A percentile compares a stretch with the other conserved stretches of the same genome.
Evolutionary conservation across 129 eudicot species (phyloP).

Genomic region (Helianthus tuberosus): DNA sequence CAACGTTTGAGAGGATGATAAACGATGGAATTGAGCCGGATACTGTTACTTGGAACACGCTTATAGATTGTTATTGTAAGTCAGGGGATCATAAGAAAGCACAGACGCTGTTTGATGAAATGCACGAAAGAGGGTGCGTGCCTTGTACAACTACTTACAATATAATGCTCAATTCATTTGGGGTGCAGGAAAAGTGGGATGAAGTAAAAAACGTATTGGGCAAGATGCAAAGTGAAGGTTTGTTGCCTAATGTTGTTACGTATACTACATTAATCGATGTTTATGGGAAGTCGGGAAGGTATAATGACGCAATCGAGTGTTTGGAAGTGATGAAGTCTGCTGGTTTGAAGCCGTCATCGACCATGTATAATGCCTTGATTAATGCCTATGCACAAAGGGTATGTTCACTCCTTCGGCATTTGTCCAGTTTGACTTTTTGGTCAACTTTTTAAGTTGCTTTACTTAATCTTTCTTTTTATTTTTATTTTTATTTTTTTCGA

Average conservation of each 20-base stretch:
- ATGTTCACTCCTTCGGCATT: conserved; percentile 12
- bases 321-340: conserved; percentile 86
- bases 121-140: conserved; percentile 70
- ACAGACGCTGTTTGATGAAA: conserved; percentile 68
- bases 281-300: conserved; percentile 90
- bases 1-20: conserved; percentile 72
- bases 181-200: conserved; percentile 84
- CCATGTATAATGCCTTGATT: conserved; percentile 96
- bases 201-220: conserved; percentile 66
- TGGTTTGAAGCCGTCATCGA: conserved; percentile 83
- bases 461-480: neutral
- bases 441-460: conserved; percentile 1
- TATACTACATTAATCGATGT: conserved; percentile 84
- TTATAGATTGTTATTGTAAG: conserved; percentile 87
- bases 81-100: conserved; percentile 72
- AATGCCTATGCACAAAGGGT: conserved; percentile 98
- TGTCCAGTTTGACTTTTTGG: conserved; percentile 10
- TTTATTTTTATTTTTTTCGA: neutral
- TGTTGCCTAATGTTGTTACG: conserved; percentile 82
- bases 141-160: conserved; percentile 88
- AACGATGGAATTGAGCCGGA: conserved; percentile 86
- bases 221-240: conserved; percentile 88
- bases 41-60: conserved; percentile 86
- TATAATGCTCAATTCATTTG: conserved; percentile 84
- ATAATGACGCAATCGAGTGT: conserved; percentile 87